Base-by-base conservation (phyloP, 2,329 filamentous ascomycete genomes). In the Colletotrichum limetticola region DNA sequence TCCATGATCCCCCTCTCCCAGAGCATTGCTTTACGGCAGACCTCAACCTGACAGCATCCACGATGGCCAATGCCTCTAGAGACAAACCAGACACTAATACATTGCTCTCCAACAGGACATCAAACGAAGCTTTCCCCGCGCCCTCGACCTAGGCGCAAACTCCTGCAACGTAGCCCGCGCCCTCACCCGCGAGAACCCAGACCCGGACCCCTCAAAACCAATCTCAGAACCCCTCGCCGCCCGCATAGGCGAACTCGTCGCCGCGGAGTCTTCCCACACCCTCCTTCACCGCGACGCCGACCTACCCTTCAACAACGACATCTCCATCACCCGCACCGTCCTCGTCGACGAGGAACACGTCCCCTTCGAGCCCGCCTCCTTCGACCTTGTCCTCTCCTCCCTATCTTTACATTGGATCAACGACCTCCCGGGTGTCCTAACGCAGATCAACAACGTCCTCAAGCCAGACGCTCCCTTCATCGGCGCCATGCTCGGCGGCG, bases 401-500 rank as follows among this genome's bases (percentile, higher is more conserved):
- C 85, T 98, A 72, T 95, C 93, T 71, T 87, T 99, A 80, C 97
- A 99, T 83, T 99, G 97, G 97, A 93, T 98, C 86, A 99, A 99
- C 81, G 95, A 99, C 82, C 90, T 99, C 5, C 97, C 97, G 0
- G 94, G 93, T 1, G 86, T 97, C 12, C 88, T 99, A 2, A 87
- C 91, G 1, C 94, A 97, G 80, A 93, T 98, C 80, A 97, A 98
- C 85, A 89, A 90, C 76, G 86, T 97, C 42, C 88, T 99, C 30
- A 97, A 97, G 83, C 95, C 96, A 0, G 97, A 99, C 81, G 89
- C 90, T 69, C 95, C 97, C 1, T 98, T 99, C 80, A 92, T 99
- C 59, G 96, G 94, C 16, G 96, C 96, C 76, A 99, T 99, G 95
- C 92, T 98, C 74, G 97, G 97, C 68, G 97, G 97, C 0, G 97